Conservation (phyloP, 352 stramenopile species). For the Pythium rishiriense region DNA sequence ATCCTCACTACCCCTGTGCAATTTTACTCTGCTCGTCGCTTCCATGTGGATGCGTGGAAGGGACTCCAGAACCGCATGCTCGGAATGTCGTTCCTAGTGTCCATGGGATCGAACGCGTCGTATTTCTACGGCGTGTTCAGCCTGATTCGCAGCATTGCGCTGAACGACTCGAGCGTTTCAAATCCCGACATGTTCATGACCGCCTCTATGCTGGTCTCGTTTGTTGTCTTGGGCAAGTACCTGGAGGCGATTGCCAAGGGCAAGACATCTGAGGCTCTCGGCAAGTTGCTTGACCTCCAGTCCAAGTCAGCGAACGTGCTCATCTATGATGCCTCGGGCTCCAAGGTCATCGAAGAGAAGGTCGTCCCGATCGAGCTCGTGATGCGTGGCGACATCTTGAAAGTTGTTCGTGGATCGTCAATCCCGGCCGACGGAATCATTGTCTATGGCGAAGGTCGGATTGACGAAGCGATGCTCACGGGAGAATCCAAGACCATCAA, state of each 20-base stretch:
- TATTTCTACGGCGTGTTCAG: constrained; percentile 96
- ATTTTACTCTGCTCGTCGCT: constrained; percentile 92
- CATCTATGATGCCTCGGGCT: constrained; percentile 65
- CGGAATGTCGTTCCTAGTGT: constrained; percentile 98
- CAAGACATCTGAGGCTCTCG: constrained; percentile 94
- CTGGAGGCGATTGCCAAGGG: constrained; percentile 93
- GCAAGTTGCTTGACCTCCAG: constrained; percentile 95
- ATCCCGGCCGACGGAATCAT: constrained; percentile 94
- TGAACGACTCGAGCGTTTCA: constrained; percentile 64
- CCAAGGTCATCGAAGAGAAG: constrained; percentile 65
- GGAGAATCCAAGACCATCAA: constrained; percentile 94
- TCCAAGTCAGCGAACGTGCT: constrained; percentile 94
- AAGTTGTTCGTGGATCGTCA: constrained; percentile 91
- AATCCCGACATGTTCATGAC: constrained; percentile 97
- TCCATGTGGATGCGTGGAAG: constrained; percentile 95
- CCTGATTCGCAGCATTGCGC: constrained; percentile 69
- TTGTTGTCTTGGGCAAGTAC: constrained; percentile 98
- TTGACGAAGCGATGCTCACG: constrained; percentile 96
- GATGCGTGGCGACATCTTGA: constrained; percentile 91
- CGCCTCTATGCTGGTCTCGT: constrained; percentile 97
- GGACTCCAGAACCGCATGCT: constrained; percentile 87
- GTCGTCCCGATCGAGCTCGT: constrained; percentile 87
- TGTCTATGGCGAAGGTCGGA: constrained; percentile 84
- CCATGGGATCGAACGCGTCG: constrained; percentile 94
- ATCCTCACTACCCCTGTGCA: constrained; percentile 95